Conservation (phyloP, 306 rosid species). For the Prinsepia uniflora region DNA sequence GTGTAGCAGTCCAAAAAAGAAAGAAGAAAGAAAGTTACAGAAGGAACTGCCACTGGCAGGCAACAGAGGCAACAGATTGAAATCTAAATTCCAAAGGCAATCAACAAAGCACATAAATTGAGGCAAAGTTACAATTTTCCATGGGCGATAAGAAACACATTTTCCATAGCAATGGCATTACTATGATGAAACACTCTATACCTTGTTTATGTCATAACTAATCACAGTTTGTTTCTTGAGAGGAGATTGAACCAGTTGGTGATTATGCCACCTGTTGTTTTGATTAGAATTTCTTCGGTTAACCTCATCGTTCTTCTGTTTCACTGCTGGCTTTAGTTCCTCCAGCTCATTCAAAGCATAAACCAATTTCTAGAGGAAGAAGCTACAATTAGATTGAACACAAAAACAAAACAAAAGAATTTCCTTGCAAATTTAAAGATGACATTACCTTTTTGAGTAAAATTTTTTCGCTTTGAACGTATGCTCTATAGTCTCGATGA, state of each 20-base stretch:
- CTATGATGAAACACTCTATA: conserved; percentile 15
- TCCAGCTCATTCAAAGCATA: conserved; percentile 74
- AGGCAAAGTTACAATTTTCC: not conserved
- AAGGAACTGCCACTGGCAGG: conserved; percentile 1
- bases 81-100: not conserved
- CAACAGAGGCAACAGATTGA: conserved; percentile 10
- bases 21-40: conserved; percentile 14
- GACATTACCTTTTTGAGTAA: conserved; percentile 60
- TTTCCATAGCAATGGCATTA: not conserved
- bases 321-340: conserved; percentile 74
- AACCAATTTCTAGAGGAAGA: conserved; percentile 51
- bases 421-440: not conserved
- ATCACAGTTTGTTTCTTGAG: conserved; percentile 37
- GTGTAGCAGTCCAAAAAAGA: conserved; percentile 6
- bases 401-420: conserved; percentile 5
- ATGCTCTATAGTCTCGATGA: conserved; percentile 61
- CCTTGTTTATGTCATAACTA: conserved; percentile 47
- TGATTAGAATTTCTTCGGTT: conserved; percentile 42
- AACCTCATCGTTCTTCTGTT: conserved; percentile 63
- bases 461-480: conserved; percentile 52
- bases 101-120: conserved; percentile 2
- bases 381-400: conserved; percentile 24
- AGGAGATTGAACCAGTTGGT: conserved; percentile 40
- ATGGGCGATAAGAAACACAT: not conserved
- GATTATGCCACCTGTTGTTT: conserved; percentile 40